These are phyloP conservation scores for Tephrocybe rancida DNA, from an alignment of 768 basidiomycete genomes.

Conservation along the genomic window DNA sequence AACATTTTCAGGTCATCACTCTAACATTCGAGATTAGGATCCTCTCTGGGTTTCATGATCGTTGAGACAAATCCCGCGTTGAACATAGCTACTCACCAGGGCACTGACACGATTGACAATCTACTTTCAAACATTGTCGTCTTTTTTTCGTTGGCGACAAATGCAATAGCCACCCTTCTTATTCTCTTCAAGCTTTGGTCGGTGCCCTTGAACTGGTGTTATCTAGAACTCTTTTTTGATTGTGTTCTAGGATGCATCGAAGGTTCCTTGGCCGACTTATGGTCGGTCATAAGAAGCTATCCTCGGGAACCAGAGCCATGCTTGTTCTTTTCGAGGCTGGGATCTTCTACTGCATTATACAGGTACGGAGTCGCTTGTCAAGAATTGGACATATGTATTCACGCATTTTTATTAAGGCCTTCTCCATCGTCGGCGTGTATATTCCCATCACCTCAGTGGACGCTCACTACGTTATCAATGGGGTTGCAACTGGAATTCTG, in stretches of 20 bases:
- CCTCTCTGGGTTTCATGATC: not conserved
- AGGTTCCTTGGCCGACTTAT: not conserved
- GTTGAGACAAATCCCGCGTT: not conserved
- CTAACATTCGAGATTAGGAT: not conserved
- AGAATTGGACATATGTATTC: not conserved
- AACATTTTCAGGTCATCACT: not conserved
- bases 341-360: not conserved
- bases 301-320: not conserved
- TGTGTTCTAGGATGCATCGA: not conserved
- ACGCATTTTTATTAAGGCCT: not conserved
- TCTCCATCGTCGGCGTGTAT: not conserved
- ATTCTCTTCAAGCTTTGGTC: not conserved
- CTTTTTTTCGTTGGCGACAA: not conserved
- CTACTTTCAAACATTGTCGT: not conserved
- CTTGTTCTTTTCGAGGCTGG: not conserved
- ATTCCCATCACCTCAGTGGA: not conserved
- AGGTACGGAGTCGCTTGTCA: not conserved
- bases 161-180: not conserved
- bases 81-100: not conserved
- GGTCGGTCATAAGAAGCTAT: not conserved
- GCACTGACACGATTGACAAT: not conserved
- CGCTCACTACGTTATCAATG: not conserved
- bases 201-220: not conserved
- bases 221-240: not conserved
- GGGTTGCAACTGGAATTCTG: not conserved